Percentiles rank a stretch among this genome's conserved stretches.
These are phyloP conservation scores for Aspergillus ruber DNA, from an alignment of 2,329 filamentous ascomycete genomes.

Conservation along the genomic window DNA sequence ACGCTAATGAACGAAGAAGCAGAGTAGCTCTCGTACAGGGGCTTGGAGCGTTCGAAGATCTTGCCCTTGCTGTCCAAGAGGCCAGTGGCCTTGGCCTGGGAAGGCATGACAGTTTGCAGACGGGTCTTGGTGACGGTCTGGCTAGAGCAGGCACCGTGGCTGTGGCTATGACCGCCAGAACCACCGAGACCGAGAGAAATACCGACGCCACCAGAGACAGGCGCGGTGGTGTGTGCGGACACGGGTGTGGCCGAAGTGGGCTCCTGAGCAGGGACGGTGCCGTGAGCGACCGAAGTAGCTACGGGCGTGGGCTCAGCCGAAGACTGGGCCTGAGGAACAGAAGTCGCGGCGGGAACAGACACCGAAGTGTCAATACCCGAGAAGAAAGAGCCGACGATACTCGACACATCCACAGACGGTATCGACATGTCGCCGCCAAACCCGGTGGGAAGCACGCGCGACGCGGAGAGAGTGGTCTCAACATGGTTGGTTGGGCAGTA, in stretches of 20 bases:
- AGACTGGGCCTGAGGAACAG: conserved; percentile 4
- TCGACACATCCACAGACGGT: background rate
- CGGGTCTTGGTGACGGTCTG: conserved; percentile 30
- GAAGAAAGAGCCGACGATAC: background rate
- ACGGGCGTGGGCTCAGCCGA: conserved; percentile 5
- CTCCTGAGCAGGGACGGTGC: background rate
- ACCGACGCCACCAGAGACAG: conserved; percentile 5
- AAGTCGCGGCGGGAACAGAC: conserved; percentile 3
- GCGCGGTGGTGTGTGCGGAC: background rate
- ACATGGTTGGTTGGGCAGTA: conserved; percentile 14
- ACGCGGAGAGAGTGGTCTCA: conserved; percentile 3
- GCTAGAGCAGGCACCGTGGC: conserved; percentile 16
- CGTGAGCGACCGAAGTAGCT: background rate
- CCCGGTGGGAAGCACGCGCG: background rate
- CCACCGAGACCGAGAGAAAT: conserved; percentile 2
- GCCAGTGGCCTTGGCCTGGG: conserved; percentile 56
- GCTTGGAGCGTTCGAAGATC: conserved; percentile 78
- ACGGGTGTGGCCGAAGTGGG: background rate
- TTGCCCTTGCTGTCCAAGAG: conserved; percentile 61
- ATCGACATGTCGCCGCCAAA: background rate
- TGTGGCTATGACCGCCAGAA: conserved; percentile 7
- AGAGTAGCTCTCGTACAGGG: conserved; percentile 69
- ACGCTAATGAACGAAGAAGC: conserved; percentile 72
- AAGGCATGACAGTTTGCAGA: conserved; percentile 55
- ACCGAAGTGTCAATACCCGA: background rate